Percentiles rank a stretch among this genome's conserved stretches.
phyloP scores from a whole-genome alignment of 805 yeast genomes.

The Groenewaldozyma tartarivorans region DNA sequence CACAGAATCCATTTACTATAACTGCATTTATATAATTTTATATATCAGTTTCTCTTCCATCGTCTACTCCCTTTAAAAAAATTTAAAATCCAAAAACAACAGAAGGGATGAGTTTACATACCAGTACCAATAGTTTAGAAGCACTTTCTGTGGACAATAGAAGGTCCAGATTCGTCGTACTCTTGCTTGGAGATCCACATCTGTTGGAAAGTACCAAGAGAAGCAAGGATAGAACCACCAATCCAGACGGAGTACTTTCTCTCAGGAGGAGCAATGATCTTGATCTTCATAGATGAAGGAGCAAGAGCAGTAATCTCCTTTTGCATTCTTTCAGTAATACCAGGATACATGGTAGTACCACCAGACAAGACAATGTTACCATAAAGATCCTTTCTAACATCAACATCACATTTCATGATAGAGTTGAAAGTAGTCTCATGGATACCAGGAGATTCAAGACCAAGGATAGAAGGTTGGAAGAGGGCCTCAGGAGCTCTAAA shows the following conservation, averaged over 20 bases:
- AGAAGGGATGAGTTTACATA: neutral
- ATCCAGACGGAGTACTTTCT: slow-evolving; percentile 99
- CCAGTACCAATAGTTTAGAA: slow-evolving; percentile 47
- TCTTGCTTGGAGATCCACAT: slow-evolving; percentile 99
- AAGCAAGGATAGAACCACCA: slow-evolving; percentile 99
- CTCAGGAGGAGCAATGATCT: slow-evolving; percentile 99
- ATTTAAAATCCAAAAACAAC: neutral
- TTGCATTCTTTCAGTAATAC: slow-evolving; percentile 99
- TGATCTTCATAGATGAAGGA: slow-evolving; percentile 99
- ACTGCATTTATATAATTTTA: neutral
- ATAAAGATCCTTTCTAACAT: slow-evolving; percentile 97
- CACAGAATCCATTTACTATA: slow-evolving; percentile 1
- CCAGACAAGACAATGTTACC: slow-evolving; percentile 99
- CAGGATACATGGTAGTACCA: slow-evolving; percentile 99
- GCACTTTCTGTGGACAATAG: slow-evolving; percentile 95
- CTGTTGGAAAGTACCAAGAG: slow-evolving; percentile 99
- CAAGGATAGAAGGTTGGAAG: slow-evolving; percentile 92
- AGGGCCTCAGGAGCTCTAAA: slow-evolving; percentile 99
- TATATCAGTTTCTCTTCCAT: neutral
- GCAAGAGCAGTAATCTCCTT: slow-evolving; percentile 99
- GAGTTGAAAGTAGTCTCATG: slow-evolving; percentile 95
- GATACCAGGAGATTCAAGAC: slow-evolving; percentile 95
- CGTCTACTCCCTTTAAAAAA: no score
- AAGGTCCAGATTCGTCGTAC: slow-evolving; percentile 99
- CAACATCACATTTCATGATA: slow-evolving; percentile 97